These are phyloP conservation scores for Apiotrichum akiyoshidainum DNA, from an alignment of 1,284 basidiomycete genomes.

Conservation along the genomic window DNA sequence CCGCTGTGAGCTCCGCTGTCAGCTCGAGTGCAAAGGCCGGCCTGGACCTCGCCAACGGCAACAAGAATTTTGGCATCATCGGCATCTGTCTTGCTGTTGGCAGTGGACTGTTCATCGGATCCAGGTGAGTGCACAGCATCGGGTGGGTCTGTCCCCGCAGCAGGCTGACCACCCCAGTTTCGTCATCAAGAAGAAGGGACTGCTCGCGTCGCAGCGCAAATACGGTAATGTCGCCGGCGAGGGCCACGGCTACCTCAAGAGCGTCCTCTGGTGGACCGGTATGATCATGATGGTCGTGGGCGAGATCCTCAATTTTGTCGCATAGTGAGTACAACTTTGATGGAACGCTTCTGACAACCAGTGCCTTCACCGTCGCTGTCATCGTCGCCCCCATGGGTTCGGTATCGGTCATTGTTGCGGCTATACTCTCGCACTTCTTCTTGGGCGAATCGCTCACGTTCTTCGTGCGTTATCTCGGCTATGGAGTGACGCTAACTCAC, in stretches of 20 bases:
- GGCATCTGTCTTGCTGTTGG: slow-evolving; percentile 73
- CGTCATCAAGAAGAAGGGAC: slow-evolving; percentile 88
- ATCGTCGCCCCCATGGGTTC: slow-evolving; percentile 75
- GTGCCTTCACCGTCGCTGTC: slow-evolving; percentile 43
- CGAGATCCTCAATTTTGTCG: slow-evolving; percentile 50
- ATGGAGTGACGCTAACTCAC: slow-evolving; percentile 2
- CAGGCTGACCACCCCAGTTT: slow-evolving; percentile 27
- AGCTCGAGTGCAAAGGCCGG: not conserved
- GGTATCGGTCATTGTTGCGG: slow-evolving; percentile 91
- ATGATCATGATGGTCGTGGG: slow-evolving; percentile 50
- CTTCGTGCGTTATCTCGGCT: slow-evolving; percentile 23
- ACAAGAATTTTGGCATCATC: slow-evolving; percentile 53
- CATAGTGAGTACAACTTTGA: slow-evolving; percentile 39
- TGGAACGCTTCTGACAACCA: slow-evolving; percentile 11
- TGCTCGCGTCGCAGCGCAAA: slow-evolving; percentile 56
- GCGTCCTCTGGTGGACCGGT: slow-evolving; percentile 71
- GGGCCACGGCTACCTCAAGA: slow-evolving; percentile 88
- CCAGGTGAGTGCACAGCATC: slow-evolving; percentile 58
- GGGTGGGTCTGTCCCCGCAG: not conserved
- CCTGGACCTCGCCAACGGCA: slow-evolving; percentile 8
- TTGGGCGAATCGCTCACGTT: slow-evolving; percentile 78
- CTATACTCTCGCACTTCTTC: slow-evolving; percentile 87
- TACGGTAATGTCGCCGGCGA: slow-evolving; percentile 70
- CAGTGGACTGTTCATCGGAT: slow-evolving; percentile 85
- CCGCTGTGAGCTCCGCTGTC: not conserved